Evolutionary conservation across 164 flowering plant species (phyloP).

Genomic region (Amborella trichopoda): DNA sequence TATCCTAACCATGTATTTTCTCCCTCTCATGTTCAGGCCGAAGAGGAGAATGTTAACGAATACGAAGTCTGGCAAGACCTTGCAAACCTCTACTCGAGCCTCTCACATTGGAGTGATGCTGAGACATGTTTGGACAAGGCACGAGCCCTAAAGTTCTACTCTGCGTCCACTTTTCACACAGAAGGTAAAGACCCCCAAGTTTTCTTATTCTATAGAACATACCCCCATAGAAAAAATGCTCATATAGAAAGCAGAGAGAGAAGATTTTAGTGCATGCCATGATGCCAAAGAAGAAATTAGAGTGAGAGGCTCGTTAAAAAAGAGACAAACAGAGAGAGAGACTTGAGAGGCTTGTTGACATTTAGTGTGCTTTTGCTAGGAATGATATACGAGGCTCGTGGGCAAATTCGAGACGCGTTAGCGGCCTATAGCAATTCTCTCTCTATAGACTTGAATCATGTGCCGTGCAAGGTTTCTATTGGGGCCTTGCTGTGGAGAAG

Average conservation of each 20-base stretch:
- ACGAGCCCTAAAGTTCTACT: slow-evolving; percentile 41
- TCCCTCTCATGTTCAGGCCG: slow-evolving; percentile 13
- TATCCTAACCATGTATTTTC: not conserved
- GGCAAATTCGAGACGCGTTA: slow-evolving; percentile 36
- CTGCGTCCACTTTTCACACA: slow-evolving; percentile 46
- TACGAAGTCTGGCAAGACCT: slow-evolving; percentile 94
- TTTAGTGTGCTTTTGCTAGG: slow-evolving; percentile 25
- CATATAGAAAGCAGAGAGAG: too few relatives aligned
- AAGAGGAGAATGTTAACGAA: slow-evolving; percentile 56
- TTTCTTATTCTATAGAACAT: too few relatives aligned
- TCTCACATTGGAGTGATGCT: slow-evolving; percentile 88
- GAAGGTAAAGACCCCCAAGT: slow-evolving; percentile 75
- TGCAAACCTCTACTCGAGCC: slow-evolving; percentile 72
- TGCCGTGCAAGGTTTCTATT: slow-evolving; percentile 51
- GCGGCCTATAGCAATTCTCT: slow-evolving; percentile 40
- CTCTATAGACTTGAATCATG: slow-evolving; percentile 41
- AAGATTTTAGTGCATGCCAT: too few relatives aligned
- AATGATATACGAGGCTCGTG: slow-evolving; percentile 45
- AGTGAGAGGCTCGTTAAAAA: too few relatives aligned
- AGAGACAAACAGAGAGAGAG: too few relatives aligned
- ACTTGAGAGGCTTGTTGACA: not conserved
- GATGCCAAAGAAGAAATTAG: too few relatives aligned
- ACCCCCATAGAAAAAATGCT: too few relatives aligned
- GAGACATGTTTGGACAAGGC: slow-evolving; percentile 86
- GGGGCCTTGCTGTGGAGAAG: slow-evolving; percentile 45